Base-by-base conservation (phyloP, 352 stramenopile genomes). In the Globisporangium mamillatum region DNA sequence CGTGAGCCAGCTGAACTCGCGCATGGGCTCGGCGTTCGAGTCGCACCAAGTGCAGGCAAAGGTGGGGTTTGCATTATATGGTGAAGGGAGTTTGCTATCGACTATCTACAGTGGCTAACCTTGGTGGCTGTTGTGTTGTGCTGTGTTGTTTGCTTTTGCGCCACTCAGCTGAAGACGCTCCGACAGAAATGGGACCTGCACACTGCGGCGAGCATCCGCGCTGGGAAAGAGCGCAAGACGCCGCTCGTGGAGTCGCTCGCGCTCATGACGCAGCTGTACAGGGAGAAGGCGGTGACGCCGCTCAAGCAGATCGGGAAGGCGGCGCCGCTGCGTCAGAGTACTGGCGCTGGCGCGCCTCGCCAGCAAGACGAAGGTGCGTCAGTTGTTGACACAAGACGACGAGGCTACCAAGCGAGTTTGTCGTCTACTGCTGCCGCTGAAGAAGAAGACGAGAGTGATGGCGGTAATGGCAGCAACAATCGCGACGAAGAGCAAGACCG, bases 291-390 rank as follows among this genome's bases (percentile, higher is more conserved):
- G 24, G 25, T 36, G 22, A 36, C 54, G 54, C 54, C 54, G 54
- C 54, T 60, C 54, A 60, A 60, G 54, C 54, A 60, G 25, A 44
- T 60, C 24, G 16, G 54, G 18, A n/a, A 36, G 29, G n/a, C 54
- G 12, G 9, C n/a, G 32, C 16, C 54, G 54, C 25, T 27, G 54
- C 54, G 25, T n/a, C n/a, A 38, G 32, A 38, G 32, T 38, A 38
- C 2, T 10, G 32, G 32, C 16, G 3, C 44, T 52, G 2, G 44
- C 25, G 3, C 32, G 1, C 24, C 44, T 22, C 44, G 44, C 4
- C 44, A 52, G 44, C 44, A 52, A 22, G 44, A 52, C 12, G 16
- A 22, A 18, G 16, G 16, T 52, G 25, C 25, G 25, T 22, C 44
- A 22, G 44, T 52, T 52, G 44, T 18, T 22, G 16, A 22, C 14